These are phyloP conservation scores for Nemania serpens DNA, from an alignment of 2,329 filamentous ascomycete genomes.

Conservation along the genomic window DNA sequence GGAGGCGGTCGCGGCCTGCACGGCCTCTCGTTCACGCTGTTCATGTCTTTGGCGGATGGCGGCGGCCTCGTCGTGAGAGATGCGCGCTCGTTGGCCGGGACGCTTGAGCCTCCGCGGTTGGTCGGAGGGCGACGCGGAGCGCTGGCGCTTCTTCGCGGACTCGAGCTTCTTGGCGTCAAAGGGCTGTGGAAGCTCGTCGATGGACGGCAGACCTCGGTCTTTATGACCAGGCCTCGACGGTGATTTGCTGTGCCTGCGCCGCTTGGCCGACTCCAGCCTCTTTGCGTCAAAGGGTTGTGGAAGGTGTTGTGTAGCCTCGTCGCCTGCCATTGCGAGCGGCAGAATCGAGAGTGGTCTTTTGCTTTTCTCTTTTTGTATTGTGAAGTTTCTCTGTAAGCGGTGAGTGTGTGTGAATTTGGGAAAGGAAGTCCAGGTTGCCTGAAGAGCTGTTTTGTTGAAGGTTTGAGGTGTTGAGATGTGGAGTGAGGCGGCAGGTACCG, in stretches of 20 bases:
- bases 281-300: constrained; percentile 50
- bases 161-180: constrained; percentile 64
- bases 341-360: background rate
- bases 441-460: too few species aligned
- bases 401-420: too few species aligned
- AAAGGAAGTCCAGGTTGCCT: too few species aligned
- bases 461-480: too few species aligned
- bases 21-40: constrained; percentile 56
- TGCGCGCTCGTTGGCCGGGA: constrained; percentile 68
- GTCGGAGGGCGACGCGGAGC: constrained; percentile 54
- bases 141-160: constrained; percentile 61
- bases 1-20: constrained; percentile 44
- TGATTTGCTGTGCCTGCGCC: constrained; percentile 46
- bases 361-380: too few species aligned
- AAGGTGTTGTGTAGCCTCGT: constrained; percentile 40
- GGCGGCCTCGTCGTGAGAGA: constrained; percentile 69
- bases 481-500: too few species aligned
- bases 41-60: constrained; percentile 67
- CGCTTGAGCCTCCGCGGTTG: constrained; percentile 69
- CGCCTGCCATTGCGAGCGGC: constrained; percentile 41
- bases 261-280: constrained; percentile 47
- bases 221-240: constrained; percentile 41
- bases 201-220: constrained; percentile 35
- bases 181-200: constrained; percentile 60
- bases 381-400: too few species aligned